Conservation (phyloP, 2,329 filamentous ascomycete species). For the Beauveria rudraprayagi region DNA sequence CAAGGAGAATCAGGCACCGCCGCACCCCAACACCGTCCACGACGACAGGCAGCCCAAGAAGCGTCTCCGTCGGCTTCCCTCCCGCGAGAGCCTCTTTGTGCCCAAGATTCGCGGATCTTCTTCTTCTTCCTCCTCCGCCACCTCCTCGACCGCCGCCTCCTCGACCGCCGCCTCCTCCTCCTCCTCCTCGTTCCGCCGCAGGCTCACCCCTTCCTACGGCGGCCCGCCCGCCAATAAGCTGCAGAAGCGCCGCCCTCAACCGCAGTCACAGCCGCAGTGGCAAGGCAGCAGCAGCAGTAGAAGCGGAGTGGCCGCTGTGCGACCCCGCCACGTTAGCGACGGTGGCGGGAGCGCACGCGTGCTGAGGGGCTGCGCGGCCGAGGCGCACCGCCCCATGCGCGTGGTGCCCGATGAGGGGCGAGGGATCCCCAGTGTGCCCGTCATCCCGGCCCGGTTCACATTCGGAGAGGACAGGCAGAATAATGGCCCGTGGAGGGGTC, state of each 20-base stretch:
- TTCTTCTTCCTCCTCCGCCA: conserved; percentile 19
- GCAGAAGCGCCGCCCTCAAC: conserved; percentile 18
- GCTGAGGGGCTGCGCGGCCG: conserved; percentile 19
- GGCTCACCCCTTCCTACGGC: conserved; percentile 19
- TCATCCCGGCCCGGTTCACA: conserved; percentile 35
- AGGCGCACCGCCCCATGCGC: conserved; percentile 24
- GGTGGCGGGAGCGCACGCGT: conserved; percentile 17
- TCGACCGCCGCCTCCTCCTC: conserved; percentile 19
- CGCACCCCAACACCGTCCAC: conserved; percentile 27
- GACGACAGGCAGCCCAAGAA: conserved; percentile 29
- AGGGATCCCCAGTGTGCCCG: conserved; percentile 37
- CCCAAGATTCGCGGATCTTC: conserved; percentile 25
- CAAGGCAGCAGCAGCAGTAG: not conserved
- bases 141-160: conserved; percentile 9
- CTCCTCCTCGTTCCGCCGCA: conserved; percentile 19
- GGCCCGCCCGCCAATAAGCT: conserved; percentile 16
- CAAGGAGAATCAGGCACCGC: conserved; percentile 15
- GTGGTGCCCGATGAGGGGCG: conserved; percentile 38
- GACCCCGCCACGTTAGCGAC: conserved; percentile 15
- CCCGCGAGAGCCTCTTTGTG: conserved; percentile 32
- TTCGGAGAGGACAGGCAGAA: conserved; percentile 29
- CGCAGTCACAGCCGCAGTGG: not conserved
- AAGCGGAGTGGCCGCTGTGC: conserved; percentile 7
- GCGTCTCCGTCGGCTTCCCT: conserved; percentile 45
- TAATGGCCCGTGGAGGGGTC: conserved; percentile 22